A percentile compares a stretch with the other conserved stretches of the same genome.
Evolutionary conservation across 2,329 filamentous ascomycete genomes (phyloP).

Genomic region (Sarocladiaceae sp.): DNA sequence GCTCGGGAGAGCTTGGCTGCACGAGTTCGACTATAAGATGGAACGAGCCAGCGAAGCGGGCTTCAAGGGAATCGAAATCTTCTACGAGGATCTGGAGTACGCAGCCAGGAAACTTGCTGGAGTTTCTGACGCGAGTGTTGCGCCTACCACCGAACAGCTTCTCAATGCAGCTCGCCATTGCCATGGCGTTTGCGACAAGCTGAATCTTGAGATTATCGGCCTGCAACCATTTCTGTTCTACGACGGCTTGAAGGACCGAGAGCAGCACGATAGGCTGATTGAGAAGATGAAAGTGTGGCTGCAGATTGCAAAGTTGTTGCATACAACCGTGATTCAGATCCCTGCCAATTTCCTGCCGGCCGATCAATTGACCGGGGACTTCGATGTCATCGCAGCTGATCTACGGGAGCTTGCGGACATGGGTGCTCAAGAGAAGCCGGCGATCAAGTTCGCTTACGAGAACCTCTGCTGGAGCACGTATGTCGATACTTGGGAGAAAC

Average conservation of each 20-base stretch:
- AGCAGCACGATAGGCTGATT: constrained; percentile 55
- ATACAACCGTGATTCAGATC: constrained; percentile 67
- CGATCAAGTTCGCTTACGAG: constrained; percentile 67
- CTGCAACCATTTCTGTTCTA: constrained; percentile 73
- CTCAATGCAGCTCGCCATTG: constrained; percentile 52
- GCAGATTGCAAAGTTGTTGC: constrained; percentile 58
- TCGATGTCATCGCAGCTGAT: constrained; percentile 57
- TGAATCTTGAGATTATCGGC: constrained; percentile 54
- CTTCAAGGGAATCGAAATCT: constrained; percentile 69
- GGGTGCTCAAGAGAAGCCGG: constrained; percentile 49
- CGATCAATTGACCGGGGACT: constrained; percentile 36
- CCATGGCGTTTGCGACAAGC: constrained; percentile 37
- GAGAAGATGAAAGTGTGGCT: constrained; percentile 64
- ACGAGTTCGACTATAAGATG: constrained; percentile 63
- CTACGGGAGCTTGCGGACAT: constrained; percentile 62
- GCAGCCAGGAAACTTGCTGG: constrained; percentile 34
- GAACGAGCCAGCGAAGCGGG: constrained; percentile 61
- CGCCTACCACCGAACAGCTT: constrained; percentile 31
- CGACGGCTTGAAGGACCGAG: constrained; percentile 63
- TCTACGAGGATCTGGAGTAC: constrained; percentile 70
- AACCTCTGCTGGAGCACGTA: constrained; percentile 66
- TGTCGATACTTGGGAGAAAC: constrained; percentile 64
- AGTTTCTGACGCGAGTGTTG: constrained; percentile 7
- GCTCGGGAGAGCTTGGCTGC: constrained; percentile 24
- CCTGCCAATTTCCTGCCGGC: constrained; percentile 63